phyloP scores from a whole-genome alignment of 2,329 filamentous ascomycete species.

The Exserohilum turcica region DNA sequence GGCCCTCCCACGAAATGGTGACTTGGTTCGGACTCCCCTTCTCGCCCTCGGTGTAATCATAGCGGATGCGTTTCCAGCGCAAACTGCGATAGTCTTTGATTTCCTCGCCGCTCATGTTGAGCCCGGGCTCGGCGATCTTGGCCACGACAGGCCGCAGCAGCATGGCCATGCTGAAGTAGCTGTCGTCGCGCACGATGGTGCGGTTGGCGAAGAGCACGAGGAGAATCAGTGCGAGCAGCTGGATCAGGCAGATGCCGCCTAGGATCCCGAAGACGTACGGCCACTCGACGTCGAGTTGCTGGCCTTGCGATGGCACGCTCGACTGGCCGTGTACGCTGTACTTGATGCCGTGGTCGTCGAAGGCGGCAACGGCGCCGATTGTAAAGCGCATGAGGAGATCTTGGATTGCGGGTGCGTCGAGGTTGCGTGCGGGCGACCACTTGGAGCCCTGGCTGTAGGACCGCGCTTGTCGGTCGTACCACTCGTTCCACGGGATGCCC shows the following conservation, averaged over 20 bases:
- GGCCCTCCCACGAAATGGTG: constrained; percentile 34
- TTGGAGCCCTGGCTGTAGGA: constrained; percentile 30
- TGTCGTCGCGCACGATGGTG: constrained; percentile 40
- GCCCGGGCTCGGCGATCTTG: constrained; percentile 21
- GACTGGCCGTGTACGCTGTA: constrained; percentile 22
- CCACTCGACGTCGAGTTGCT: constrained; percentile 40
- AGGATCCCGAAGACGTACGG: constrained; percentile 21
- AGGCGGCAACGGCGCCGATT: constrained; percentile 40
- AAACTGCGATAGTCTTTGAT: constrained; percentile 36
- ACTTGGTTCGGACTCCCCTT: constrained; percentile 36
- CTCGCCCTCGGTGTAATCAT: constrained; percentile 37
- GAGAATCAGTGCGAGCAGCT: constrained; percentile 16
- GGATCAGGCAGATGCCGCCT: constrained; percentile 28
- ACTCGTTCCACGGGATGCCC: constrained; percentile 22
- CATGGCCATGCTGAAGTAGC: constrained; percentile 42
- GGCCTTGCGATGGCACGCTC: constrained; percentile 24
- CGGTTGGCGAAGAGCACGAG: constrained; percentile 30
- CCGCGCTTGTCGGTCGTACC: constrained; percentile 20
- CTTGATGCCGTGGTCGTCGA: constrained; percentile 41
- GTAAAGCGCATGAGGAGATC: constrained; percentile 37
- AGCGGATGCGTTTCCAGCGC: constrained; percentile 35
- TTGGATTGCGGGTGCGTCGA: constrained; percentile 19
- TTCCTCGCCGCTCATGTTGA: constrained; percentile 37
- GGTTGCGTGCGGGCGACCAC: constrained; percentile 29
- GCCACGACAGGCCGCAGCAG: constrained; percentile 37